Evolutionary conservation across 2,329 filamentous ascomycete species (phyloP), one percentile per base, ranked within the genome.

Genomic region (Pyrenophora teres): DNA sequence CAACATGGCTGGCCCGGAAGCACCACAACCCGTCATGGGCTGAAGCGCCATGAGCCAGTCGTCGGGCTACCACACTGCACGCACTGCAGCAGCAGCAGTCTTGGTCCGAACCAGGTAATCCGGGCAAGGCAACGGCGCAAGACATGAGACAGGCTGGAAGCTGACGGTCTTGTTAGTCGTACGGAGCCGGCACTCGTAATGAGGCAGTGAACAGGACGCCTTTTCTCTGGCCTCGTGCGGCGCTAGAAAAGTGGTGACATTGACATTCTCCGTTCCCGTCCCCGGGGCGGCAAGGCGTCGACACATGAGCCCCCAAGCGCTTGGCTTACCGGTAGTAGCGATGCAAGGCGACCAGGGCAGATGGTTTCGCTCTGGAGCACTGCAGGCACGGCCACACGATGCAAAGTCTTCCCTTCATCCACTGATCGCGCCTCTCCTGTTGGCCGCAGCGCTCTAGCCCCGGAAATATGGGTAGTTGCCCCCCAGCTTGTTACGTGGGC

Each of bases 401-500:
- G 16, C 43, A 27, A 27, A 27, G 25, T 7, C 25, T 2, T 27
- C 12, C 10, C 2, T 30, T 30, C 27, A 12, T 9, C 10, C 27
- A 30, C 8, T 4, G 2, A 2, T 30, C 27, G 8, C 27, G 23
- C 38, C 31, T 27, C 8, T 37, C 38, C 40, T 27, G 45, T 50
- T 52, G 49, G 49, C 30, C 40, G 31, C 35, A 13, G 38, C 9
- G 15, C 27, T 37, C 37, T 41, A 31, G 31, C 13, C 31, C 23
- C 44, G 47, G 38, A 35, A 25, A 35, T 31, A 33, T 35, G 41
- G 52, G 52, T 47, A 43, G 39, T 18, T 47, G 37, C 51, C 40
- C 51, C 40, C 36, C 15, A 16, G 42, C 16, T 32, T n/a, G 46
- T 56, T 57, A 48, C 46, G 50, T 51, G 46, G 41, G 46, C 45